These are phyloP conservation scores for Arabis alpina DNA, from an alignment of 345 rosid genomes.

Conservation along the genomic window DNA sequence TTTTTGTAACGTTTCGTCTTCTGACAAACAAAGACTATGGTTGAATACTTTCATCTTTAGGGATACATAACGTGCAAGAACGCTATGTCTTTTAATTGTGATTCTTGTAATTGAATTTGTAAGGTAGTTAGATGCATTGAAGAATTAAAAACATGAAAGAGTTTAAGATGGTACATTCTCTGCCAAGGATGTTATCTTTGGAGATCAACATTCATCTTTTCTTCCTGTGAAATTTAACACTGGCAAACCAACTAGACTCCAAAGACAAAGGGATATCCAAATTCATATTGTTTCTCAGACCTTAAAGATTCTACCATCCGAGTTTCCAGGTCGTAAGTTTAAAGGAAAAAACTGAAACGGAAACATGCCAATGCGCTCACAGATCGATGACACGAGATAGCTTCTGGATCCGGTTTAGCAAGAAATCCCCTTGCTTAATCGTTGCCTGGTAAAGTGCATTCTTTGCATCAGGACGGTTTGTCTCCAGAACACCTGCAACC, in stretches of 20 bases:
- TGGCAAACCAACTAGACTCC: constrained; percentile 9
- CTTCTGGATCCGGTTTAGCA: constrained; percentile 96
- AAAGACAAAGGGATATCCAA: constrained; percentile 9
- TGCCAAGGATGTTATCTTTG: not conserved
- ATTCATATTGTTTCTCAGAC: constrained; percentile 17
- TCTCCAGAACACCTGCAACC: constrained; percentile 98
- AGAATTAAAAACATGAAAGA: no score
- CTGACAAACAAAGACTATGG: no score
- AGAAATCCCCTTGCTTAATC: constrained; percentile 98
- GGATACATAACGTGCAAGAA: no score
- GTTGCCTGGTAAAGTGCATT: constrained; percentile 98
- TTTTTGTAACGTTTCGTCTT: no score
- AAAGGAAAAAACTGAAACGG: constrained; percentile 16
- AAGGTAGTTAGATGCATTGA: no score
- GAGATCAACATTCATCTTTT: constrained; percentile 14
- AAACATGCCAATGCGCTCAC: constrained; percentile 45
- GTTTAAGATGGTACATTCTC: no score
- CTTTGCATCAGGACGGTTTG: constrained; percentile 97
- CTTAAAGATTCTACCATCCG: constrained; percentile 11
- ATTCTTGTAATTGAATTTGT: no score
- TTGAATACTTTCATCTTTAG: no score
- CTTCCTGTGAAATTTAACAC: constrained; percentile 23
- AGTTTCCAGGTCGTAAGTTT: constrained; percentile 15
- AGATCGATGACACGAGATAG: constrained; percentile 94
- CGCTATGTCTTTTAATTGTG: no score